Evolutionary conservation across 2,329 filamentous ascomycete genomes (phyloP).

Genomic region (Cercospora sp.): DNA sequence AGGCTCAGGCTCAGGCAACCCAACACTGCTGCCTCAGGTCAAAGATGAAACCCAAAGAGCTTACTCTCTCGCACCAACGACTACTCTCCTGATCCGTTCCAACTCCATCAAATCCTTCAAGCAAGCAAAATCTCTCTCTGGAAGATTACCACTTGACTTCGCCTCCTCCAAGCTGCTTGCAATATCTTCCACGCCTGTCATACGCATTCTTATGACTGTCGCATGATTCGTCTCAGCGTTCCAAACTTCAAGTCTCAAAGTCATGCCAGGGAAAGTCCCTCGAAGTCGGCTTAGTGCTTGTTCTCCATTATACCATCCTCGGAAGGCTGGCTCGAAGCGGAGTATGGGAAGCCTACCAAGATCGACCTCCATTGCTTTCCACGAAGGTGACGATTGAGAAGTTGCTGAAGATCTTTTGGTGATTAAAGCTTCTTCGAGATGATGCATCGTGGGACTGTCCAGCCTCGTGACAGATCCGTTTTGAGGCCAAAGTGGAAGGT

Average conservation of each 20-base stretch:
- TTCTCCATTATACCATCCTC: conserved; percentile 8
- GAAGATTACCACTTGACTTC: background rate
- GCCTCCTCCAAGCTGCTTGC: background rate
- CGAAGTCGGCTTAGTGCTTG: background rate
- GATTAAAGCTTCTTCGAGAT: background rate
- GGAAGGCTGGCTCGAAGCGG: conserved; percentile 1
- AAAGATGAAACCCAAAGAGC: background rate
- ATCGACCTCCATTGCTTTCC: conserved; percentile 1
- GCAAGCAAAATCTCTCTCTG: background rate
- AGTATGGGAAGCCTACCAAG: background rate
- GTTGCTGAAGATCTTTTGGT: no score
- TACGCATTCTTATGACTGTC: background rate
- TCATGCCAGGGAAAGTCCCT: background rate
- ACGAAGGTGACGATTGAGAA: background rate
- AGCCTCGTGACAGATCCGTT: background rate
- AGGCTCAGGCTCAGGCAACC: background rate
- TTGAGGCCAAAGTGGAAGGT: conserved; percentile 2
- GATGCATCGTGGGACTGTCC: background rate
- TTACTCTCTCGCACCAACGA: conserved; percentile 2
- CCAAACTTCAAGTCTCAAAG: background rate
- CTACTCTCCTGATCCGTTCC: background rate
- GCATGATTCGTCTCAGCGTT: conserved; percentile 2
- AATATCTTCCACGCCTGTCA: background rate
- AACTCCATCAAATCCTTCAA: conserved; percentile 7
- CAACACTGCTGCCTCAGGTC: background rate